Conservation (phyloP, 1,284 basidiomycete species). For the Cutaneotrichosporon cavernicola region DNA sequence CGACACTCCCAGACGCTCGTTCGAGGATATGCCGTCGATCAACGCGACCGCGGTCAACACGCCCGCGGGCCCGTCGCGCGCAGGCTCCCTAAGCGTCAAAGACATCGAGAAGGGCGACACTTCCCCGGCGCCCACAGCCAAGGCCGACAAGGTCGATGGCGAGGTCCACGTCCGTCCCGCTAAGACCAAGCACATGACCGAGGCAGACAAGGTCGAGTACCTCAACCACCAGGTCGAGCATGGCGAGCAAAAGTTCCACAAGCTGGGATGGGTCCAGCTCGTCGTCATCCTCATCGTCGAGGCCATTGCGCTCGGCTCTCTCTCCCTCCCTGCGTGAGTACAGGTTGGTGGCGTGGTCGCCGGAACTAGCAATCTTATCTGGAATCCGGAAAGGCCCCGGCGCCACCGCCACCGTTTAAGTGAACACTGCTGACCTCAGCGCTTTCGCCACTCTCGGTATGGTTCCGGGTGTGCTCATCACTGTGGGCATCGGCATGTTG, state of each 20-base stretch:
- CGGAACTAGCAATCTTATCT: neutral
- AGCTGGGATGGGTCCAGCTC: constrained; percentile 28
- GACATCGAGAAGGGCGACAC: neutral
- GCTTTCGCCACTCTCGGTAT: constrained; percentile 22
- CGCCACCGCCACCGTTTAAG: neutral
- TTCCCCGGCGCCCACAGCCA: neutral
- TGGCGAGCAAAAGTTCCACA: constrained; percentile 26
- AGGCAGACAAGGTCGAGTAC: constrained; percentile 20
- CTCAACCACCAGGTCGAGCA: constrained; percentile 11
- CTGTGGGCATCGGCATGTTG: constrained; percentile 20
- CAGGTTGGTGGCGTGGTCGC: too few species aligned
- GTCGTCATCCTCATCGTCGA: constrained; percentile 26
- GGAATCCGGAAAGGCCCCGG: neutral
- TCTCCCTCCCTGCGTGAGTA: constrained; percentile 25
- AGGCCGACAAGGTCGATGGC: neutral
- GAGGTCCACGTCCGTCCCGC: neutral
- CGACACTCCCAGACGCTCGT: neutral
- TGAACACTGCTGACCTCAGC: constrained; percentile 9
- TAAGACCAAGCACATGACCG: constrained; percentile 16
- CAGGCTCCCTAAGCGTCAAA: neutral
- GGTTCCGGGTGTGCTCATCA: constrained; percentile 21
- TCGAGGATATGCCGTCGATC: neutral
- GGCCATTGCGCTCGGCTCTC: constrained; percentile 25
- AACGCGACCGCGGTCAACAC: neutral
- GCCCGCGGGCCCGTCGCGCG: neutral